A percentile compares a stretch with the other conserved stretches of the same genome.
Evolutionary conservation across 768 basidiomycete genomes (phyloP).

Genomic region (Rhizopogon vinicolor): DNA sequence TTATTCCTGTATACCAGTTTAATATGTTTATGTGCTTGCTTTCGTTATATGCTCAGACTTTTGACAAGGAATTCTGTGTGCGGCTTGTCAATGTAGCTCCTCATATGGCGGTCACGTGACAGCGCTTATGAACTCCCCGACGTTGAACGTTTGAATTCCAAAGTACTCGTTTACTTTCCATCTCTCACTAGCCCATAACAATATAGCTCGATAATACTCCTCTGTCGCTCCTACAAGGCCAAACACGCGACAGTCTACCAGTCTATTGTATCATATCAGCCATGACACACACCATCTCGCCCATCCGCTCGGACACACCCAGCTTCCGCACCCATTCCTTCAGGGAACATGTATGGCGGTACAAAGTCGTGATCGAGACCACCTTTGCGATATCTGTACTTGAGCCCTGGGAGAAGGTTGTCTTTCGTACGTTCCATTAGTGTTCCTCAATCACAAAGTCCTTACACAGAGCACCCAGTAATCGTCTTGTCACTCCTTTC

Average conservation of each 20-base stretch:
- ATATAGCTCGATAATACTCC: not conserved
- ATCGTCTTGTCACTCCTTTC: constrained; percentile 34
- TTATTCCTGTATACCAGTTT: constrained; percentile 8
- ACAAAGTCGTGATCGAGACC: constrained; percentile 51
- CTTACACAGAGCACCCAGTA: constrained; percentile 23
- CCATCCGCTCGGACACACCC: not conserved
- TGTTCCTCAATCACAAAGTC: not conserved
- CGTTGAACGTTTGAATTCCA: not conserved
- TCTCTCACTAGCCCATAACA: not conserved
- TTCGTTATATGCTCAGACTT: constrained; percentile 11
- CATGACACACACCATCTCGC: not conserved
- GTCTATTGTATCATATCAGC: not conserved
- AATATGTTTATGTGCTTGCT: constrained; percentile 3
- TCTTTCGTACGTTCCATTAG: constrained; percentile 43
- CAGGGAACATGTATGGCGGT: constrained; percentile 42
- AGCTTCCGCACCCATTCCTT: constrained; percentile 7
- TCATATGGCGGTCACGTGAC: not conserved
- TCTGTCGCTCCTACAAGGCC: not conserved
- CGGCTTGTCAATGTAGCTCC: not conserved
- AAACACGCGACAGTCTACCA: not conserved
- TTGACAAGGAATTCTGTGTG: not conserved
- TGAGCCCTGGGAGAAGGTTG: constrained; percentile 66
- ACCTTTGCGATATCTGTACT: constrained; percentile 57
- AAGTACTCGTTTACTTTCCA: not conserved
- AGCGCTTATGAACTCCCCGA: no score